These are phyloP conservation scores for Erysimum pusillum DNA, from an alignment of 441 rosid genomes.

Conservation along the genomic window DNA sequence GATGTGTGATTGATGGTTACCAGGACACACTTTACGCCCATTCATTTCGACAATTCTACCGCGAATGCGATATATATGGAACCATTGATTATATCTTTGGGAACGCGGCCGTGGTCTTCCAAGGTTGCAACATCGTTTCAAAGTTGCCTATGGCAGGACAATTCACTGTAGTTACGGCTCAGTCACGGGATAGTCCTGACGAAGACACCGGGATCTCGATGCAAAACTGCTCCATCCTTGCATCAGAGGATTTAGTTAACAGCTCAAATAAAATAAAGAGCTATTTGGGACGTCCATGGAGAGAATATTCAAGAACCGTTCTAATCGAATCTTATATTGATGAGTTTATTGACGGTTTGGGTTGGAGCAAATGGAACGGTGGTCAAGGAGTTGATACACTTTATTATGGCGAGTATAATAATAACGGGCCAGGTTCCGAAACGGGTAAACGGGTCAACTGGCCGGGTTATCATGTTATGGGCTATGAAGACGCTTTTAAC, in stretches of 20 bases:
- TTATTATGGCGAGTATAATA: slow-evolving; percentile 80
- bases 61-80: slow-evolving; percentile 82
- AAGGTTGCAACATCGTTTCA: slow-evolving; percentile 72
- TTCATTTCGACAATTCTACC: slow-evolving; percentile 84
- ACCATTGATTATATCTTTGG: slow-evolving; percentile 87
- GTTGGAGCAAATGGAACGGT: slow-evolving; percentile 74
- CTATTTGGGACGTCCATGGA: slow-evolving; percentile 87
- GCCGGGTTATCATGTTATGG: slow-evolving; percentile 75
- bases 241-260: slow-evolving; percentile 58
- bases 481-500: slow-evolving; percentile 65
- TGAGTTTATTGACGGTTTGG: slow-evolving; percentile 64
- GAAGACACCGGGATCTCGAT: slow-evolving; percentile 88
- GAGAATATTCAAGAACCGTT: slow-evolving; percentile 66
- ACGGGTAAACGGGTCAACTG: slow-evolving; percentile 68
- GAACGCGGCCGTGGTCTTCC: slow-evolving; percentile 80
- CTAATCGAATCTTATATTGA: slow-evolving; percentile 76
- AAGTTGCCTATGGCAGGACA: slow-evolving; percentile 73
- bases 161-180: slow-evolving; percentile 80
- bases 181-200: slow-evolving; percentile 67
- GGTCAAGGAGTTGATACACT: slow-evolving; percentile 57
- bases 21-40: slow-evolving; percentile 83
- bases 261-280: slow-evolving; percentile 54
- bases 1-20: slow-evolving; percentile 66
- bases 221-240: slow-evolving; percentile 74
- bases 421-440: slow-evolving; percentile 76